phyloP scores from a whole-genome alignment of 2,329 filamentous ascomycete species.

The Ascochyta fabae region DNA sequence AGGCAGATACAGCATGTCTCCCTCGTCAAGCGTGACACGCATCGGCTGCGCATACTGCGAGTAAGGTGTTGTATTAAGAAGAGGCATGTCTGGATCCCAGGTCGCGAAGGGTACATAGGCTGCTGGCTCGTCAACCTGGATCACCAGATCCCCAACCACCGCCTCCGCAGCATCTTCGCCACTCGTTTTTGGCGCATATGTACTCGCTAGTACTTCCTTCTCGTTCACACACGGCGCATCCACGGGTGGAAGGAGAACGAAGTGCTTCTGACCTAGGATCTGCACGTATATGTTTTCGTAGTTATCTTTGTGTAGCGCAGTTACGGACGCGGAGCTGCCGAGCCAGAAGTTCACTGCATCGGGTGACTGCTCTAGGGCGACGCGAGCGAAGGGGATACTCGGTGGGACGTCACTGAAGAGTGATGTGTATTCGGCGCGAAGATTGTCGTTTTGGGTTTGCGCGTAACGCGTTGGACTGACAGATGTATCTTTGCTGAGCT shows the following conservation, averaged over 20 bases:
- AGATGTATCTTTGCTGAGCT: not conserved
- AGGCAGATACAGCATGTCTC: slow-evolving; percentile 83
- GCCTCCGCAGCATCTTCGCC: slow-evolving; percentile 22
- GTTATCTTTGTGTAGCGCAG: slow-evolving; percentile 80
- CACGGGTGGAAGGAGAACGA: slow-evolving; percentile 74
- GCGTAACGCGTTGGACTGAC: slow-evolving; percentile 60
- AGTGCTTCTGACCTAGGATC: slow-evolving; percentile 74
- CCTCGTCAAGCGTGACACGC: slow-evolving; percentile 71
- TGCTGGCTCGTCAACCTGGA: slow-evolving; percentile 41
- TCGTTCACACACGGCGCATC: slow-evolving; percentile 75
- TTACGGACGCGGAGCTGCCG: slow-evolving; percentile 70
- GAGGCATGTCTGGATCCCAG: slow-evolving; percentile 74
- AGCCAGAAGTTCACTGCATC: slow-evolving; percentile 87
- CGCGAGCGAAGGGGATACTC: slow-evolving; percentile 73
- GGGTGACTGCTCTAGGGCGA: slow-evolving; percentile 69
- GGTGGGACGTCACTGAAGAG: slow-evolving; percentile 69
- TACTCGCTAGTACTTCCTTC: slow-evolving; percentile 61
- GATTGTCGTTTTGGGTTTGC: slow-evolving; percentile 84
- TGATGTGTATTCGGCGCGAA: slow-evolving; percentile 72
- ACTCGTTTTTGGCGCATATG: slow-evolving; percentile 55
- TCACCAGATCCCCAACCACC: slow-evolving; percentile 28
- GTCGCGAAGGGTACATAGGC: slow-evolving; percentile 70
- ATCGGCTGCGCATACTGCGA: slow-evolving; percentile 67
- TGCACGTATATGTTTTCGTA: slow-evolving; percentile 89
- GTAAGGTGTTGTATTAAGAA: slow-evolving; percentile 58